A percentile compares a stretch with the other conserved stretches of the same genome.
Conservation (phyloP, 2,329 filamentous ascomycete genomes). For the Bisporella sp. region DNA sequence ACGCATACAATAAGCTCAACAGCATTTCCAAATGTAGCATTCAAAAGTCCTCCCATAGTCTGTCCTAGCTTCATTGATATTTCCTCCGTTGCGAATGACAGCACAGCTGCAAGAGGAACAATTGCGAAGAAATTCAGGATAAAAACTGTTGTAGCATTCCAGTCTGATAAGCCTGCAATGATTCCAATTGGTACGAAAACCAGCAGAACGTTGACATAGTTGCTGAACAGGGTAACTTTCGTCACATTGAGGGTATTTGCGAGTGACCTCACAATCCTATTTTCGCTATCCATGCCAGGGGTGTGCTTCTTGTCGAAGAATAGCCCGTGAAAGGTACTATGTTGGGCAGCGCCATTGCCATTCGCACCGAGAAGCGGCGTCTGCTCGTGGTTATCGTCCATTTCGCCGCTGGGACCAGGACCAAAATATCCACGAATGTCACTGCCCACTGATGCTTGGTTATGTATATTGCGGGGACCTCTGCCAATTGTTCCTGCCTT, state of each 20-base stretch:
- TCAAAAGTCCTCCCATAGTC: conserved; percentile 48
- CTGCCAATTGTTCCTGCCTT: neutral
- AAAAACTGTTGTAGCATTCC: conserved; percentile 48
- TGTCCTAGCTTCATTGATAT: conserved; percentile 47
- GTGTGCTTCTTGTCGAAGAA: conserved; percentile 19
- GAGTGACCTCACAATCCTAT: conserved; percentile 14
- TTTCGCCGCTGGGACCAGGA: too few relatives aligned
- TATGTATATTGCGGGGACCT: too few relatives aligned
- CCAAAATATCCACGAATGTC: too few relatives aligned
- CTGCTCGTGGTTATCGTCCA: neutral
- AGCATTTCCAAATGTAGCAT: conserved; percentile 42
- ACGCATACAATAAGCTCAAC: conserved; percentile 47
- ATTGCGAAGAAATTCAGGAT: conserved; percentile 54
- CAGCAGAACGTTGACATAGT: conserved; percentile 67
- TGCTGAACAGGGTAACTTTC: conserved; percentile 24
- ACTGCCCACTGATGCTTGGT: too few relatives aligned
- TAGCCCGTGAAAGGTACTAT: conserved; percentile 17
- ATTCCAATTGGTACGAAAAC: conserved; percentile 74
- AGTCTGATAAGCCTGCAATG: conserved; percentile 43
- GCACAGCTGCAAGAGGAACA: conserved; percentile 44
- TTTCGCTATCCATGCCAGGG: conserved; percentile 22
- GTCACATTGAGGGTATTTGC: conserved; percentile 18
- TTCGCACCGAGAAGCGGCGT: neutral
- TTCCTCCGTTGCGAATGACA: conserved; percentile 30
- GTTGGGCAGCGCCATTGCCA: conserved; percentile 8